Evolutionary conservation across 495 filamentous ascomycete genomes (phyloP).

Genomic region (Jackrogersella multiformis): DNA sequence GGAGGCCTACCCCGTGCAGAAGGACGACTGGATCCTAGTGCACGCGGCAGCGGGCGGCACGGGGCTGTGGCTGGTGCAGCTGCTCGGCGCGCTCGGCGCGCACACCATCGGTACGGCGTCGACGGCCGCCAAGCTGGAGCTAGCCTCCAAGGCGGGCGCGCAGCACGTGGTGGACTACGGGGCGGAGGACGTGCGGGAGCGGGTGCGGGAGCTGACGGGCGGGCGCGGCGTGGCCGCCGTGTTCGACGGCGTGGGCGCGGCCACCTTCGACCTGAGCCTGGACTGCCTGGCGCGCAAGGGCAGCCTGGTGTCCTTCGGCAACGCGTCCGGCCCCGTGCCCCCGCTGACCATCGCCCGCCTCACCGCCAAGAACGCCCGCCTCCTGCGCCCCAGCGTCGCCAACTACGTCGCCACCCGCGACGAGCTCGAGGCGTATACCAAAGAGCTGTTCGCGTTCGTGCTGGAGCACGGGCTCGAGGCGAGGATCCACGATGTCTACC

Average conservation of each 20-base stretch:
- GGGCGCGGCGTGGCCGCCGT: constrained; percentile 79
- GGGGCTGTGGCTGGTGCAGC: constrained; percentile 78
- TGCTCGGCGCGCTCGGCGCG: constrained; percentile 77
- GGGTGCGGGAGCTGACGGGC: constrained; percentile 74
- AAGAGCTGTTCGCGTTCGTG: constrained; percentile 79
- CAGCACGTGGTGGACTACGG: constrained; percentile 77
- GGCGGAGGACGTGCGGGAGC: constrained; percentile 69
- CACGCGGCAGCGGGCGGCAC: constrained; percentile 93
- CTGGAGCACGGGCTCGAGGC: constrained; percentile 73
- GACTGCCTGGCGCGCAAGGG: constrained; percentile 83
- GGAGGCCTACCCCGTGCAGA: constrained; percentile 76
- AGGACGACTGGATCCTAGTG: constrained; percentile 83
- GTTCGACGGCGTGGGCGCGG: constrained; percentile 89
- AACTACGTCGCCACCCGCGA: constrained; percentile 79
- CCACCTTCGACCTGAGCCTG: constrained; percentile 85
- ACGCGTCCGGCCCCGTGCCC: constrained; percentile 80
- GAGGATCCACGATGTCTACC: constrained; percentile 82
- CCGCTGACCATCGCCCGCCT: constrained; percentile 75
- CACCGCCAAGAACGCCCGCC: constrained; percentile 80
- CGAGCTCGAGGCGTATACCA: constrained; percentile 75
- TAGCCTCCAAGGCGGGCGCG: constrained; percentile 75
- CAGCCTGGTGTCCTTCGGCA: constrained; percentile 85
- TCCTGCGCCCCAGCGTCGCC: constrained; percentile 78
- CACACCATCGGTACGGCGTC: constrained; percentile 85
- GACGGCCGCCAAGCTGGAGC: constrained; percentile 73